A percentile compares a stretch with the other conserved stretches of the same genome.
Evolutionary conservation across 371 early-diverging fungal genomes (phyloP).

Genomic region (Lichtheimia ornata): DNA sequence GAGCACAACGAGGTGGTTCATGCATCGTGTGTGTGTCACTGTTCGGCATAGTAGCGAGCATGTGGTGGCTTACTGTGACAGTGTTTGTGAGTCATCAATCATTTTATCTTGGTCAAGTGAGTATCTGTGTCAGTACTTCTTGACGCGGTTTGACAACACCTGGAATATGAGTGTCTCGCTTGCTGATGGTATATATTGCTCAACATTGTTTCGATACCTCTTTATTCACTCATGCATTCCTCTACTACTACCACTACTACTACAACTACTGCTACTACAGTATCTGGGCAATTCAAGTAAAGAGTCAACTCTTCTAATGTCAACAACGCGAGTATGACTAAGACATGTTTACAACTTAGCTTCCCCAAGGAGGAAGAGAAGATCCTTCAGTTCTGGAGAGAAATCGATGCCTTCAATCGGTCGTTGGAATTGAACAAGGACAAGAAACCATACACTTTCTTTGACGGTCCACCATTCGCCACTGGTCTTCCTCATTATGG

Average conservation of each 20-base stretch:
- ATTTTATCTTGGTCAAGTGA: neutral
- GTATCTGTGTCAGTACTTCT: neutral
- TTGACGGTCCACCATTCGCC: conserved; percentile 99
- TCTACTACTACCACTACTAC: neutral
- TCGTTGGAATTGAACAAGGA: conserved; percentile 93
- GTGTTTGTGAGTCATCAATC: neutral
- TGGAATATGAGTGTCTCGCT: conserved; percentile 16
- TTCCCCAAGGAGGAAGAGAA: conserved; percentile 97
- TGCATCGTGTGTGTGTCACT: too few species aligned
- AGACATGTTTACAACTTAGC: conserved; percentile 37
- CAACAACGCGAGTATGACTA: neutral
- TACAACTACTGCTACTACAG: conserved; percentile 25
- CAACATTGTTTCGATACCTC: neutral
- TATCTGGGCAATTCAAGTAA: conserved; percentile 60
- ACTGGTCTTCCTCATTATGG: conserved; percentile 99
- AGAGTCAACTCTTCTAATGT: neutral
- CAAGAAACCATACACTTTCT: conserved; percentile 90
- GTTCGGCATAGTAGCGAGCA: too few species aligned
- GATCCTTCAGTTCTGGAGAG: conserved; percentile 95
- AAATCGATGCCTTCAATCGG: conserved; percentile 97
- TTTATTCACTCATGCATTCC: neutral
- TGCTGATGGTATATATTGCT: conserved; percentile 11
- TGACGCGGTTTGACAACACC: conserved; percentile 6
- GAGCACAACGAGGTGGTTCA: too few species aligned
- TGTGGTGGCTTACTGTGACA: conserved; percentile 3